Evolutionary conservation across 2,329 filamentous ascomycete species (phyloP).

Genomic region (Neocucurbitaria cava): DNA sequence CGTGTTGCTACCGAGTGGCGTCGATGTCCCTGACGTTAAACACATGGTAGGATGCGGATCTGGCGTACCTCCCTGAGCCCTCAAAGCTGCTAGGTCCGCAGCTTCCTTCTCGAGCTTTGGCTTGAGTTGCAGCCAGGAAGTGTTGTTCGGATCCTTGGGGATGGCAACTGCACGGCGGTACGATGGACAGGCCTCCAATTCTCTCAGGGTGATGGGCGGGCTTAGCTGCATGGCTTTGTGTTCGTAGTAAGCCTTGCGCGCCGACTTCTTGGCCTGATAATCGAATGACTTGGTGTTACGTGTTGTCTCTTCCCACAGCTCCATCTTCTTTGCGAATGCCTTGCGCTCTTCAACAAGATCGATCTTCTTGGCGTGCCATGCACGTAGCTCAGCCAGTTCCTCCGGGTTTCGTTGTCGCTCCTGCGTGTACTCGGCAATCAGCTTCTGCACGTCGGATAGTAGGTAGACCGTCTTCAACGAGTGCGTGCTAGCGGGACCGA

Average conservation of each 20-base stretch:
- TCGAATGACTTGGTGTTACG: slow-evolving; percentile 37
- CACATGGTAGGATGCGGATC: slow-evolving; percentile 18
- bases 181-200: slow-evolving; percentile 48
- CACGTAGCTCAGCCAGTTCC: slow-evolving; percentile 27
- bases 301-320: slow-evolving; percentile 45
- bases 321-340: slow-evolving; percentile 46
- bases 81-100: slow-evolving; percentile 23
- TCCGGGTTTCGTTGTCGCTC: slow-evolving; percentile 22
- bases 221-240: slow-evolving; percentile 46
- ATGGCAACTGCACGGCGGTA: slow-evolving; percentile 50
- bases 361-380: slow-evolving; percentile 31
- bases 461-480: slow-evolving; percentile 44
- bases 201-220: slow-evolving; percentile 44
- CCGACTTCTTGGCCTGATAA: slow-evolving; percentile 42
- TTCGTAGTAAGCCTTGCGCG: slow-evolving; percentile 46
- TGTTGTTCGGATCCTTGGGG: slow-evolving; percentile 47
- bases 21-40: slow-evolving; percentile 27
- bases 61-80: slow-evolving; percentile 4
- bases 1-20: slow-evolving; percentile 22
- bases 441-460: slow-evolving; percentile 34
- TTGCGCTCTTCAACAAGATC: slow-evolving; percentile 39
- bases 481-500: slow-evolving; percentile 43
- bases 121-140: slow-evolving; percentile 45
- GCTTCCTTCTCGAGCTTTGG: slow-evolving; percentile 47
- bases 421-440: slow-evolving; percentile 33